Base-by-base conservation (phyloP, 2,329 filamentous ascomycete species). In the Shiraia bambusicola region DNA sequence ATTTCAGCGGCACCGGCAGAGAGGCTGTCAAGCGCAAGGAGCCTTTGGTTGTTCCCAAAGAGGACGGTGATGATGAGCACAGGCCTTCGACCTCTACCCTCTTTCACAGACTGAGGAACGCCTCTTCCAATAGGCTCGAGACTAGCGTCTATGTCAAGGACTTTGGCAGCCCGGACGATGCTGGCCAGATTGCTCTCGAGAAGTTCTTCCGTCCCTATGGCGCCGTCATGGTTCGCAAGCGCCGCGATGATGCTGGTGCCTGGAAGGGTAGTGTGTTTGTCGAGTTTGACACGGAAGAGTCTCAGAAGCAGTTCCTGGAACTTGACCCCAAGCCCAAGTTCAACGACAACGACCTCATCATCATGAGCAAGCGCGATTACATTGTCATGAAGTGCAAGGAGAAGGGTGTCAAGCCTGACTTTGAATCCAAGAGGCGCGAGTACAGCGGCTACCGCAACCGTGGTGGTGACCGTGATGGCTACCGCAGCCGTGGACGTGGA, bases 181-280 rank as follows among this genome's bases (percentile, higher is more conserved):
- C 82, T 47, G 92, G 90, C 19, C 93, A 97, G 71, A 89, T 95
- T 67, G 89, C 96, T 51, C 85, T 98, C 42, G 93, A 98, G 75
- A 83, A 83, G 47, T 96, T 95, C 76, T 95, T 97, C 69, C 78
- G 83, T 41, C 80, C 84, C 44, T 91, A 83, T 66, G 92, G 91
- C 33, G 78, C 86, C 24, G 81, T 88, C 58, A 81, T 84, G 33
- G 84, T 98, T 49, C 91, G 92, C 63, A 86, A 98, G 50, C 88
- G 94, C 56, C 89, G 93, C 34, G 75, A 84, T 47, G 72, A 80
- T 34, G 44, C 55, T 7, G 83, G 83, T 60, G 73, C 79, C 37
- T 98, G 97, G 83, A 98, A 98, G 79, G 90, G 92, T 56, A 95
- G 89, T 55, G 88, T 95, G 44, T 97, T 96, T 65, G 88, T 95